A percentile compares a stretch with the other conserved stretches of the same genome.
Conservation (phyloP, 164 flowering plant genomes). For the Magnolia kwangsiensis region DNA sequence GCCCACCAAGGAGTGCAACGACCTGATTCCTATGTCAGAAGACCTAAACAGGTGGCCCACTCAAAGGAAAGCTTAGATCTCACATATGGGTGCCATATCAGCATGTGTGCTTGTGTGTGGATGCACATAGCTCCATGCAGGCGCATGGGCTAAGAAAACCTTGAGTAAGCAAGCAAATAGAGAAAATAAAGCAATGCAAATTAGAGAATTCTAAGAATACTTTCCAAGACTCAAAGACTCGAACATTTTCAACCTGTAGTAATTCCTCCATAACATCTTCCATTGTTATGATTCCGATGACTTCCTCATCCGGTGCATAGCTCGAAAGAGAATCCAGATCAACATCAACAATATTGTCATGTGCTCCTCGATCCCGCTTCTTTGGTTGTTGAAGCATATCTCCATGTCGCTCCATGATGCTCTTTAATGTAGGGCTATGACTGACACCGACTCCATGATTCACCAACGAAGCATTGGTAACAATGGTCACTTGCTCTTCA, state of each 20-base stretch:
- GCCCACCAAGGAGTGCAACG: too few species aligned
- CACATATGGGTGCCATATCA: background rate
- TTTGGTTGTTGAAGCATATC: constrained; percentile 9
- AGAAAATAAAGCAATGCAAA: background rate
- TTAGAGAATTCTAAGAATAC: background rate
- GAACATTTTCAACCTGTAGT: constrained; percentile 29
- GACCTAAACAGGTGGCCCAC: too few species aligned
- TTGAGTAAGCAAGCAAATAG: background rate
- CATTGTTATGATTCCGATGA: constrained; percentile 69
- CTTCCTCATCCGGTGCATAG: constrained; percentile 36
- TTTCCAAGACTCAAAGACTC: background rate
- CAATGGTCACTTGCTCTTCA: constrained; percentile 7
- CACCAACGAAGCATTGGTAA: constrained; percentile 9
- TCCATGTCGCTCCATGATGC: constrained; percentile 6
- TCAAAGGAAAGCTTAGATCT: background rate
- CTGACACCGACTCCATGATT: constrained; percentile 4
- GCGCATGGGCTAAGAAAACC: background rate
- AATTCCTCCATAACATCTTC: constrained; percentile 73
- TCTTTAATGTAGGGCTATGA: constrained; percentile 9
- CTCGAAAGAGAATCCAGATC: constrained; percentile 21
- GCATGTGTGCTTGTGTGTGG: background rate
- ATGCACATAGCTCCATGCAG: background rate
- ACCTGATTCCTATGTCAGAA: too few species aligned
- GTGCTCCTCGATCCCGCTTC: constrained; percentile 14
- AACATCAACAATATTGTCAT: constrained; percentile 12